Evolutionary conservation across 805 yeast species (phyloP).

Genomic region (Ogataea polymorpha): DNA sequence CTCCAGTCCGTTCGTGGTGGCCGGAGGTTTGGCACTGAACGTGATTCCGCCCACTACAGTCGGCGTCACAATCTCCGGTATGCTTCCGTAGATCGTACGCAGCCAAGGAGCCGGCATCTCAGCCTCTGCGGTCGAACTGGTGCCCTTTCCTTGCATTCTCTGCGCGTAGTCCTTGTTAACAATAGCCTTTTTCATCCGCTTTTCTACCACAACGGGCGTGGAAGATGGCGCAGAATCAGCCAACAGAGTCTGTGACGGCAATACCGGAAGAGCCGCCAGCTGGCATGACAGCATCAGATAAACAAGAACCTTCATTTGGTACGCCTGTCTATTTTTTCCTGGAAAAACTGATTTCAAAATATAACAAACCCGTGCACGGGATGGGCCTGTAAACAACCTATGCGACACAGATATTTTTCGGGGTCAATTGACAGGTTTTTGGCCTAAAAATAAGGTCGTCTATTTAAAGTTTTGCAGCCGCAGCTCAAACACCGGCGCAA

Average conservation of each 20-base stretch:
- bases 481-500: no score
- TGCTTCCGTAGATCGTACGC: conserved; percentile 60
- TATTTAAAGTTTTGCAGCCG: no score
- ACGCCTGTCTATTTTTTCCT: no score
- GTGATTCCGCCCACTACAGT: conserved; percentile 64
- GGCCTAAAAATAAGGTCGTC: no score
- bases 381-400: no score
- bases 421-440: no score
- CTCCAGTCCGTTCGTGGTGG: conserved; percentile 59
- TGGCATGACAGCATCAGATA: conserved; percentile 5
- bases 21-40: conserved; percentile 66
- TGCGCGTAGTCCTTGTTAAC: conserved; percentile 27
- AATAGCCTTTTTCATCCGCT: conserved; percentile 23
- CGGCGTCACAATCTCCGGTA: conserved; percentile 60
- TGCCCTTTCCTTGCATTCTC: conserved; percentile 14
- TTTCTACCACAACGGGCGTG: conserved; percentile 8
- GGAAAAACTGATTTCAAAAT: no score
- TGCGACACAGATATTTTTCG: no score
- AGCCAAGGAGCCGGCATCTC: conserved; percentile 62
- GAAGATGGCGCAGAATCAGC: neutral
- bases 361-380: no score
- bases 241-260: neutral
- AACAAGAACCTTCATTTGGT: conserved; percentile 7
- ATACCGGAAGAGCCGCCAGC: conserved; percentile 2
- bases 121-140: conserved; percentile 9